phyloP scores from a whole-genome alignment of 495 filamentous ascomycete genomes.

The Hypoxylon fuscum region DNA sequence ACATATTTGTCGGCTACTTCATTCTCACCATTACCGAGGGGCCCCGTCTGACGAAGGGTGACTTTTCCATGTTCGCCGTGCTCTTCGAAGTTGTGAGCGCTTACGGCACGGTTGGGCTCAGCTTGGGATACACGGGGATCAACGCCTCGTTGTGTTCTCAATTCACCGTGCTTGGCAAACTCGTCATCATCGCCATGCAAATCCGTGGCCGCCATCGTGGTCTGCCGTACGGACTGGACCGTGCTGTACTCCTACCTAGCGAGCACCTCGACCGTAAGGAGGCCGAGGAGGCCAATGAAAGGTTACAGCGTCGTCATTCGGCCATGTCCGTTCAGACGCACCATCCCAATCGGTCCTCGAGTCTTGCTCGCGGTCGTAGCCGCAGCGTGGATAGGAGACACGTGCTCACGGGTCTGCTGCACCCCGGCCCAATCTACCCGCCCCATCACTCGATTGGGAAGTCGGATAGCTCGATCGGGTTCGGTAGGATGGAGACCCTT shows the following conservation, averaged over 20 bases:
- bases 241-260: conserved; percentile 84
- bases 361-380: conserved; percentile 33
- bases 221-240: conserved; percentile 89
- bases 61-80: conserved; percentile 81
- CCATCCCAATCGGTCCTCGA: conserved; percentile 21
- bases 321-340: conserved; percentile 53
- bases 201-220: conserved; percentile 92
- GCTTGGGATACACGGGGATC: conserved; percentile 76
- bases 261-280: conserved; percentile 79
- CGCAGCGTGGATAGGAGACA: conserved; percentile 44
- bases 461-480: conserved; percentile 17
- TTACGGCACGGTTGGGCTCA: conserved; percentile 94
- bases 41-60: conserved; percentile 59
- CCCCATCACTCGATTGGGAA: conserved; percentile 28
- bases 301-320: conserved; percentile 64
- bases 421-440: conserved; percentile 48
- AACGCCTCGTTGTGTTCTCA: conserved; percentile 83
- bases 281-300: conserved; percentile 63
- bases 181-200: conserved; percentile 94
- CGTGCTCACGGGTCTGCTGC: conserved; percentile 47
- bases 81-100: conserved; percentile 93
- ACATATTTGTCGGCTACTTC: conserved; percentile 88
- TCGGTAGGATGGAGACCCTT: conserved; percentile 29
- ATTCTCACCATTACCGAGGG: conserved; percentile 88
- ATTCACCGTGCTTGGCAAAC: conserved; percentile 82